Percentiles rank a stretch among this genome's conserved stretches.
Conservation (phyloP, 2,329 filamentous ascomycete genomes). For the Capronia coronata region DNA sequence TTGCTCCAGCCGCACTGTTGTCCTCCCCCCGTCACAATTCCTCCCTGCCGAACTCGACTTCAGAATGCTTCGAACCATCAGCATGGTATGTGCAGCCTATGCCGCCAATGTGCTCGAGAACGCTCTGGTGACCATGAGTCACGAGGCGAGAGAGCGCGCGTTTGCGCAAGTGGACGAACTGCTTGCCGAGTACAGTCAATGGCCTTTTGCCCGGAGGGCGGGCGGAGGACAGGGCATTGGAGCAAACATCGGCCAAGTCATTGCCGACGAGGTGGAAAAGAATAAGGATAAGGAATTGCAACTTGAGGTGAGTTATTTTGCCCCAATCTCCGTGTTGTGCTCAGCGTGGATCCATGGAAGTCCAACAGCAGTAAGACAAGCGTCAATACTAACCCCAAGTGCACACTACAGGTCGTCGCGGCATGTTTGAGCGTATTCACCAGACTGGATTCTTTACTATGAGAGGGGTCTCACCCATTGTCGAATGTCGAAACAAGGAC, state of each 20-base stretch:
- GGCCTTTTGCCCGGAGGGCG: constrained; percentile 80
- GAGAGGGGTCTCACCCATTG: constrained; percentile 18
- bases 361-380: too few species aligned
- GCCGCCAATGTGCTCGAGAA: constrained; percentile 98
- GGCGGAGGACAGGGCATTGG: constrained; percentile 76
- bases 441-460: constrained; percentile 90
- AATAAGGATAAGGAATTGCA: constrained; percentile 92
- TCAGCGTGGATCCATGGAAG: too few species aligned
- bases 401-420: constrained; percentile 60
- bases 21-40: constrained; percentile 78
- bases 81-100: constrained; percentile 97
- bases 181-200: constrained; percentile 93
- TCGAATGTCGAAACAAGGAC: not conserved
- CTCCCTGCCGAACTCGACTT: constrained; percentile 92
- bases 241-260: constrained; percentile 81
- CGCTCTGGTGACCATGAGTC: constrained; percentile 84
- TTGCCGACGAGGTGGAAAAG: constrained; percentile 78
- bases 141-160: constrained; percentile 87
- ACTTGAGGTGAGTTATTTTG: constrained; percentile 63
- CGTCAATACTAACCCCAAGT: not conserved
- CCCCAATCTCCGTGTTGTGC: too few species aligned
- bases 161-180: constrained; percentile 97
- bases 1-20: constrained; percentile 87
- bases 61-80: constrained; percentile 81
- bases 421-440: constrained; percentile 97